phyloP scores from a whole-genome alignment of 2,329 filamentous ascomycete genomes.

The Aulographum hederae region DNA sequence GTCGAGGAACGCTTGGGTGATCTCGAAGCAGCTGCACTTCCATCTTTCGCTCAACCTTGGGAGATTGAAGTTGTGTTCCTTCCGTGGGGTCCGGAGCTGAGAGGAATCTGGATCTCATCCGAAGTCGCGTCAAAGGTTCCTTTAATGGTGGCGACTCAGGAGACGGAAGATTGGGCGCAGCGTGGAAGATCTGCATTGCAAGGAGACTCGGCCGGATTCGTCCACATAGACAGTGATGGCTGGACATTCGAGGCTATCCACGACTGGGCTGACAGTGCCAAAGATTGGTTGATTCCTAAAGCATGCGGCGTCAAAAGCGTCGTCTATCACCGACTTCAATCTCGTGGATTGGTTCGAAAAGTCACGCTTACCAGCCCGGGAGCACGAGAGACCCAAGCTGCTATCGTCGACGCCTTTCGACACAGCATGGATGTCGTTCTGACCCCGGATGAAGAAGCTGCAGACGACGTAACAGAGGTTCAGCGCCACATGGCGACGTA shows the following conservation, averaged over 20 bases:
- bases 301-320: constrained; percentile 45
- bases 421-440: constrained; percentile 1
- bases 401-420: constrained; percentile 44
- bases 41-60: constrained; percentile 48
- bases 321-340: constrained; percentile 54
- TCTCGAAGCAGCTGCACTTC: constrained; percentile 38
- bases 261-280: constrained; percentile 23
- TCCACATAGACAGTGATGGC: constrained; percentile 23
- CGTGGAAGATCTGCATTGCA: constrained; percentile 7
- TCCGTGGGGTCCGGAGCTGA: constrained; percentile 42
- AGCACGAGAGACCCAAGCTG: constrained; percentile 47
- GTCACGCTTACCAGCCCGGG: constrained; percentile 44
- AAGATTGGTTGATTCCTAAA: constrained; percentile 47
- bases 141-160: constrained; percentile 17
- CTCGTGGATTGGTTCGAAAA: constrained; percentile 50
- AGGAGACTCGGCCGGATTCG: constrained; percentile 7
- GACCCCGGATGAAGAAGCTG: no score
- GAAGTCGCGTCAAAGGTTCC: constrained; percentile 10
- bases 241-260: constrained; percentile 30
- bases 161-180: constrained; percentile 27
- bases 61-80: constrained; percentile 59
- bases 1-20: constrained; percentile 30
- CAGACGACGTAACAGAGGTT: no score
- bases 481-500: constrained; percentile 8
- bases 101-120: constrained; percentile 32